These are phyloP conservation scores for Carallia pectinifolia DNA, from an alignment of 345 rosid genomes.

Conservation along the genomic window DNA sequence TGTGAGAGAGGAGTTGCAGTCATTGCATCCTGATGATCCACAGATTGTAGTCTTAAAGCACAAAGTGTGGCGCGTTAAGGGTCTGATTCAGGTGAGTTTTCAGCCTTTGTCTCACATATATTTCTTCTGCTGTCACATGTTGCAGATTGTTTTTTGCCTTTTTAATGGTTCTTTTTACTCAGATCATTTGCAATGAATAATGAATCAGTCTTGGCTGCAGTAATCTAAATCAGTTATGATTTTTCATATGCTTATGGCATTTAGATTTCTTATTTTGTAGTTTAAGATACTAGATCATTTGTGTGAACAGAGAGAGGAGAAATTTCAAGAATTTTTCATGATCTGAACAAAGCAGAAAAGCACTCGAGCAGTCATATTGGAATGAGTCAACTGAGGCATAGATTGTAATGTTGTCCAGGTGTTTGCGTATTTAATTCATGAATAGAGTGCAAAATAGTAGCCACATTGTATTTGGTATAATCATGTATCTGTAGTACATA, in stretches of 20 bases:
- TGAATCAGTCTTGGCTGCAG: neutral
- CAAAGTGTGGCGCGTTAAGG: constrained; percentile 98
- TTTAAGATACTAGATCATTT: neutral
- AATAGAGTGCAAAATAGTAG: too few relatives aligned
- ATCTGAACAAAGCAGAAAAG: too few relatives aligned
- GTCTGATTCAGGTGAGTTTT: constrained; percentile 74
- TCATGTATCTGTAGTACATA: neutral
- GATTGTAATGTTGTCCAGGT: too few relatives aligned
- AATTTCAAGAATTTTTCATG: neutral
- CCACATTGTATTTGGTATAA: too few relatives aligned
- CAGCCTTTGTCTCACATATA: neutral
- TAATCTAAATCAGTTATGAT: too few relatives aligned
- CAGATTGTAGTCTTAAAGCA: constrained; percentile 85
- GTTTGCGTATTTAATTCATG: too few relatives aligned
- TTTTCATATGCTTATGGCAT: too few relatives aligned
- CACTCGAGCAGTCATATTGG: too few relatives aligned
- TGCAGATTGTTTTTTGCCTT: neutral
- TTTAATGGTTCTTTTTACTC: neutral
- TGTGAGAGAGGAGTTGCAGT: constrained; percentile 84
- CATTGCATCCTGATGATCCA: constrained; percentile 95
- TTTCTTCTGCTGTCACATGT: neutral
- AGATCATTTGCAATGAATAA: neutral
- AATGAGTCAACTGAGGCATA: too few relatives aligned
- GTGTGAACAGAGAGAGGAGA: neutral
- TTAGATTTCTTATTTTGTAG: neutral